Base-by-base conservation (phyloP, 2,329 filamentous ascomycete species). In the Fusarium caatingaense region DNA sequence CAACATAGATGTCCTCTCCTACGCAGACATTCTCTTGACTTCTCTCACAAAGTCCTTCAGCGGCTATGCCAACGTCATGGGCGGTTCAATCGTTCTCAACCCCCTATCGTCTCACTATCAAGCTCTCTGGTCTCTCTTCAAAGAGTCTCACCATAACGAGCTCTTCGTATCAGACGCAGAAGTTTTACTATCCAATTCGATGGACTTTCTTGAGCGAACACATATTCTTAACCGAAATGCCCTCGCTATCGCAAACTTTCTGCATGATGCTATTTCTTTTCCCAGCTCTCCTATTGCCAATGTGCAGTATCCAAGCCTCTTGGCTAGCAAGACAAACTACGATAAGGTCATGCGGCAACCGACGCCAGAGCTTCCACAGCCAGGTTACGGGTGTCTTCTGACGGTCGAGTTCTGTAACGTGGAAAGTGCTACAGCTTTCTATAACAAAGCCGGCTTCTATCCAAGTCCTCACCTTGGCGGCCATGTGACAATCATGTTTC, bases 41-140 rank as follows among this genome's bases (percentile, higher is more conserved):
- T 85, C 83, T 25, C 78, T 89, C 18, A 89, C 86, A n/a, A 89
- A 89, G 75, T 82, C 82, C 3, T 89, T 90, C 72, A 87, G 79
- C 64, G 88, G 88, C 18, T 83, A 83, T 63, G 82, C 86, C 23
- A 82, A 90, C 69, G 83, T 86, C 49, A 84, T 89, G 79, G 86
- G 79, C 34, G 87, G 84, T n/a, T 83, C 82, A 53, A 70, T 82
- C 20, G 80, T 84, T 42, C 78, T 88, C 42, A 86, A 86, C 71
- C 85, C 85, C 0, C 71, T 79, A 6, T 85, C 83, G 1, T 66
- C 73, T 4, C 77, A 81, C 56, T 83, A 87, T 71, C 8, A 64
- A 5, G 60, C 73, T 21, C 76, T 88, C 12, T 56, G 66, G 37
- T 13, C 77, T 73, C 32, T 77, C 69, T 58, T 75, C 57, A n/a